These are phyloP conservation scores for Alternaria sp. DNA, from an alignment of 2,329 filamentous ascomycete species.

Conservation along the genomic window DNA sequence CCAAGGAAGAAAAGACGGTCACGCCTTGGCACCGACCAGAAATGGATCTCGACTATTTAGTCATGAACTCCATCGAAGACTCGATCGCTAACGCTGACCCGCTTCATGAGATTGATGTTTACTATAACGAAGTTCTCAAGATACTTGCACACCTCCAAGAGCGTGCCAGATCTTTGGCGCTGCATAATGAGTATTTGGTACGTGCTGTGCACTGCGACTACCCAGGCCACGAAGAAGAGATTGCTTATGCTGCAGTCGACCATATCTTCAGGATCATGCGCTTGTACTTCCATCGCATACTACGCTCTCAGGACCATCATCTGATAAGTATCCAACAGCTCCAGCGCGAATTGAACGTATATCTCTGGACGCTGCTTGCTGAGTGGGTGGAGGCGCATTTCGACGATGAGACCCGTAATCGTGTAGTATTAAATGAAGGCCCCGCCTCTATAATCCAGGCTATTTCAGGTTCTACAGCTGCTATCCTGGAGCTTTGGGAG, in stretches of 20 bases:
- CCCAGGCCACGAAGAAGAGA: not conserved
- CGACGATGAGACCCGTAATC: not conserved
- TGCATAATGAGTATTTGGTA: not conserved
- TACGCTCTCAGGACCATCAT: not conserved
- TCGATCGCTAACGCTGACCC: too few species aligned
- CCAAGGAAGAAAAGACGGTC: not conserved
- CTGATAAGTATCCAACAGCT: not conserved
- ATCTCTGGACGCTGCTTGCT: conserved; percentile 8
- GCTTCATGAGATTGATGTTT: not conserved
- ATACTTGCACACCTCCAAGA: not conserved
- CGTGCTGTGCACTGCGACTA: not conserved
- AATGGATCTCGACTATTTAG: not conserved
- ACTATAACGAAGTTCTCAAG: not conserved
- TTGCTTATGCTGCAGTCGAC: not conserved
- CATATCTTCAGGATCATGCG: conserved; percentile 4
- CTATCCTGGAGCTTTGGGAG: conserved; percentile 6
- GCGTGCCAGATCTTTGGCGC: not conserved
- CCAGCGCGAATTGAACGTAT: conserved; percentile 2
- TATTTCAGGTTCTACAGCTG: not conserved
- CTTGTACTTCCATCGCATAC: conserved; percentile 15
- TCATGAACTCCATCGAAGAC: not conserved
- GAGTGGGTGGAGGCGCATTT: conserved; percentile 5
- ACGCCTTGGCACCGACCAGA: not conserved
- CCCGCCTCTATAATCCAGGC: not conserved
- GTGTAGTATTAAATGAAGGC: not conserved